These are phyloP conservation scores for Ogataea nitratoaversa DNA, from an alignment of 805 yeast genomes.

Conservation along the genomic window DNA sequence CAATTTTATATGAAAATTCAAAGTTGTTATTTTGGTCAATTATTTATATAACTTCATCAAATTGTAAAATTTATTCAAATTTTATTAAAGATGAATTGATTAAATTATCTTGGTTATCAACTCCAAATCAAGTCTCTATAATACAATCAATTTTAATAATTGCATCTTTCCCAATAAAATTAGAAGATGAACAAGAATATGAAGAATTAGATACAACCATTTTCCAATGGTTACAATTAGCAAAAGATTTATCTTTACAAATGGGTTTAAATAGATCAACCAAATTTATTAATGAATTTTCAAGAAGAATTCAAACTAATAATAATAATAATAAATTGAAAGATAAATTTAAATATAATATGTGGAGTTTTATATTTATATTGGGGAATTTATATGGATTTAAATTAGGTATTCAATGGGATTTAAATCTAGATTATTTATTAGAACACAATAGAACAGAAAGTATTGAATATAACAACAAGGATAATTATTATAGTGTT, in stretches of 20 bases:
- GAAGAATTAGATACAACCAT: conserved; percentile 17
- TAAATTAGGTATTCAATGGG: conserved; percentile 26
- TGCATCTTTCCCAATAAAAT: conserved; percentile 24
- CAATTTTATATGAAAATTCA: conserved; percentile 15
- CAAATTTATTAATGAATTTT: conserved; percentile 14
- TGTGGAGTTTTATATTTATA: conserved; percentile 26
- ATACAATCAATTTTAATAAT: conserved; percentile 25
- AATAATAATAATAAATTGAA: conserved; percentile 7
- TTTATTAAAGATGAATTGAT: conserved; percentile 17
- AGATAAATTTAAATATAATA: conserved; percentile 17
- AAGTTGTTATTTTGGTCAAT: conserved; percentile 32
- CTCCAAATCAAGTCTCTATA: conserved; percentile 14
- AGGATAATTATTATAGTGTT: conserved; percentile 13
- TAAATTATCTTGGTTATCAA: conserved; percentile 10
- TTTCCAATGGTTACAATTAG: conserved; percentile 23
- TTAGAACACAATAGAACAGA: conserved; percentile 14
- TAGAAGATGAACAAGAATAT: conserved; percentile 6
- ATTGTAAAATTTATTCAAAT: conserved; percentile 12
- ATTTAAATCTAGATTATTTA: conserved; percentile 13
- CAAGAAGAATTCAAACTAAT: conserved; percentile 10
- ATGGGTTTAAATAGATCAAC: conserved; percentile 17
- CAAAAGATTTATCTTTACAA: conserved; percentile 20
- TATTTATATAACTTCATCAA: conserved; percentile 18
- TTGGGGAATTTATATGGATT: conserved; percentile 25
- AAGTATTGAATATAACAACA: neutral